Conservation (phyloP, 1,284 basidiomycete species). For the Takashimella koratensis region DNA sequence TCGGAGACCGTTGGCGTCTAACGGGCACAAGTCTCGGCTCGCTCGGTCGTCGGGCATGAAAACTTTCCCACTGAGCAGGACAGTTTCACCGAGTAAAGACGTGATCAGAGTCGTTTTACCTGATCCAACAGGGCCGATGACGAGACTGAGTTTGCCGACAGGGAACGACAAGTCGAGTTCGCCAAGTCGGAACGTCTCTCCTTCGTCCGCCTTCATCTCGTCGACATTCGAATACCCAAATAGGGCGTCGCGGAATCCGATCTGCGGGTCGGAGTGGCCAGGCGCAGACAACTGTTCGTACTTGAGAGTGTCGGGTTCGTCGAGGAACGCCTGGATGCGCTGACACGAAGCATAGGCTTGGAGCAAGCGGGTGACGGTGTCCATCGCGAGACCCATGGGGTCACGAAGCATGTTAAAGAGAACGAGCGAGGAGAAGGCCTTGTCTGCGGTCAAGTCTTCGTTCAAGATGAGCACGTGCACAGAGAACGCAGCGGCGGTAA, state of each 20-base stretch:
- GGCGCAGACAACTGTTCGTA: conserved; percentile 52
- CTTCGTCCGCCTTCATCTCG: conserved; percentile 17
- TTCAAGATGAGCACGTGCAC: conserved; percentile 43
- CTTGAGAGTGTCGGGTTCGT: conserved; percentile 57
- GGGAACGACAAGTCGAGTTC: conserved; percentile 53
- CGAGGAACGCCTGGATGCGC: conserved; percentile 52
- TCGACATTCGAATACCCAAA: conserved; percentile 39
- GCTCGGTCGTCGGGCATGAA: conserved; percentile 54
- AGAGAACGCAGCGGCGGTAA: conserved; percentile 53
- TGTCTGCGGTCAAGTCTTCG: conserved; percentile 38
- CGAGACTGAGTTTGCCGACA: conserved; percentile 43
- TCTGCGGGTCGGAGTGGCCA: conserved; percentile 42
- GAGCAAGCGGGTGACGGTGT: conserved; percentile 51
- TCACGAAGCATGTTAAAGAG: conserved; percentile 54
- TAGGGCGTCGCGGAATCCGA: conserved; percentile 54
- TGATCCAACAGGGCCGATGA: conserved; percentile 52
- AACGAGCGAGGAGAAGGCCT: conserved; percentile 53
- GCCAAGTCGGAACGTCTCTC: conserved; percentile 48
- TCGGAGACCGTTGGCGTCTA: conserved; percentile 50
- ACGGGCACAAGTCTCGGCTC: conserved; percentile 44
- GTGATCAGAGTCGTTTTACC: conserved; percentile 69
- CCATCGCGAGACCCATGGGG: conserved; percentile 37
- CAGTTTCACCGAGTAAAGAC: conserved; percentile 56
- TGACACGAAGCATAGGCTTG: conserved; percentile 49
- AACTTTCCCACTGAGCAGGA: conserved; percentile 51